Evolutionary conservation across 768 basidiomycete genomes (phyloP), one percentile per base, ranked within the genome.

Genomic region (Goffeauzyma gilvescens): DNA sequence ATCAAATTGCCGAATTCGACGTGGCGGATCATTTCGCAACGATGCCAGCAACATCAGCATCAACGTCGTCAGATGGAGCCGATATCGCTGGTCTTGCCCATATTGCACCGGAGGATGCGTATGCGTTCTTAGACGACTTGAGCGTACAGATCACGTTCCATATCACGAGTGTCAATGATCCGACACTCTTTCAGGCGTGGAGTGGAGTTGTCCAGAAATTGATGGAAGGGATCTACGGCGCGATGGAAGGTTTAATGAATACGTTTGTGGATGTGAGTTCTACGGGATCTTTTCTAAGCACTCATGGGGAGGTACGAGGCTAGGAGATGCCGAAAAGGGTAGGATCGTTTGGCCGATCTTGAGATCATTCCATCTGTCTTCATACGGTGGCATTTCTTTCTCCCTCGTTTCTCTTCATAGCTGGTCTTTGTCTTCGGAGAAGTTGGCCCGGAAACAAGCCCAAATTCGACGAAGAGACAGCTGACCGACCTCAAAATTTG

Each of bases 151-250:
- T 87, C 49, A 82, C 81, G 55, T 90, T 87, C 56, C 75, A 87
- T 62, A 71, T 95, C 42, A 95, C 90, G 2, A 86, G 83, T 0
- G 81, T 93, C 18, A 85, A 87, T 55, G 86, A 96, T 59, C 81
- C 87, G 51, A 78, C 84, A 2, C 69, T 90, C 21, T 81, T 82
- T 57, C 85, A 90, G 53, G 86, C 87, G 0, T 85, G 93, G 65
- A 89, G 86, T 5, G 75, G 75, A 32, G 81, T 89, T 31, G 65
- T 93, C 17, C 85, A 90, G 59, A 83, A 81, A 53, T 69, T 87
- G 25, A 76, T 87, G 44, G 79, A 80, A 18, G 37, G 36, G 48
- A 78, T 81, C 9, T 66, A 90, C 25, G 81, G 81, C 1, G 81
- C 78, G 57, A 69, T 93, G 4, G 89, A 96, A 61, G 79, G 79